phyloP scores from a whole-genome alignment of 1,139 yeast species.

The Lodderomyces orthopsilosis region DNA sequence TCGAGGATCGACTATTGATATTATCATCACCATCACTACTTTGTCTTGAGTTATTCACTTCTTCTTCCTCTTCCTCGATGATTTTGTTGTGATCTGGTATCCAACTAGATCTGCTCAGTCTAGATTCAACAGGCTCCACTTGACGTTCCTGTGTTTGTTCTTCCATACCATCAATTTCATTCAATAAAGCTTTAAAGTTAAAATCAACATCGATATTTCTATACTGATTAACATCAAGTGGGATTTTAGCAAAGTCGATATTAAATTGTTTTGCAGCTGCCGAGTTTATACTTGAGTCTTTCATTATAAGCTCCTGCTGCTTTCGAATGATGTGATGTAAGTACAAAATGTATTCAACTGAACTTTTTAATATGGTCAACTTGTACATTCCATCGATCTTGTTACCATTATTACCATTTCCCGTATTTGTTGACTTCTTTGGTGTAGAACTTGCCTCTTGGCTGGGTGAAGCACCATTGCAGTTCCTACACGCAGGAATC shows the following conservation, averaged over 20 bases:
- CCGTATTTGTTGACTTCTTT: constrained; percentile 13
- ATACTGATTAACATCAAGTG: constrained; percentile 56
- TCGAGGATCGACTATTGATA: constrained; percentile 10
- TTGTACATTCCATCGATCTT: constrained; percentile 73
- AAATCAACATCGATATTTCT: constrained; percentile 58
- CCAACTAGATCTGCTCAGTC: constrained; percentile 1
- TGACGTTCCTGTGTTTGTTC: neutral
- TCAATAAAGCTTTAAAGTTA: constrained; percentile 39
- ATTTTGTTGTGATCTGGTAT: neutral
- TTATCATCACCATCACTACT: constrained; percentile 11
- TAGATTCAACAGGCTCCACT: constrained; percentile 1
- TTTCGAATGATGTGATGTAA: constrained; percentile 57
- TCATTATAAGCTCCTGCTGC: constrained; percentile 36
- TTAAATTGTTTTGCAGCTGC: constrained; percentile 25
- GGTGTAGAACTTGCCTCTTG: constrained; percentile 10
- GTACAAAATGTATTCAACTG: constrained; percentile 75
- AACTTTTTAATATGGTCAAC: constrained; percentile 72
- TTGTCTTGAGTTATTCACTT: constrained; percentile 9
- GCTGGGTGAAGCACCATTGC: constrained; percentile 9
- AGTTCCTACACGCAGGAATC: constrained; percentile 65
- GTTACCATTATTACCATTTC: constrained; percentile 24
- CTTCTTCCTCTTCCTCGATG: constrained; percentile 15
- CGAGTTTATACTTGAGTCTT: neutral
- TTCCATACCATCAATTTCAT: constrained; percentile 3
- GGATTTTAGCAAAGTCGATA: constrained; percentile 48